phyloP scores from a whole-genome alignment of 192 early-diverging fungal species.

The Coemansia sp. region DNA sequence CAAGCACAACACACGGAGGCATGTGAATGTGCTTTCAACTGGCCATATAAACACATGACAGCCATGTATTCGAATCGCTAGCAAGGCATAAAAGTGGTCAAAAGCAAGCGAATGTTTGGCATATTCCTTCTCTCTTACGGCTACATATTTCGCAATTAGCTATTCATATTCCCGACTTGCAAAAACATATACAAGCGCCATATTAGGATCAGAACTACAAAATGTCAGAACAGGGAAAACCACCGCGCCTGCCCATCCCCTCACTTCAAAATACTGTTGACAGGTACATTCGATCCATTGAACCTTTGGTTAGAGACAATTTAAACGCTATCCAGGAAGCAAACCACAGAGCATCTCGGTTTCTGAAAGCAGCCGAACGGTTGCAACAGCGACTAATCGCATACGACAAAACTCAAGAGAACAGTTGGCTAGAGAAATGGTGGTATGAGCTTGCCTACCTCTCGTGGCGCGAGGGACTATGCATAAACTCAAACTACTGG shows the following conservation, averaged over 20 bases:
- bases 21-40: neutral
- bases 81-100: too few species aligned
- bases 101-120: too few species aligned
- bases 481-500: slow-evolving; percentile 91
- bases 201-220: neutral
- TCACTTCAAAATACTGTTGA: slow-evolving; percentile 58
- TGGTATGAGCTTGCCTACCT: slow-evolving; percentile 75
- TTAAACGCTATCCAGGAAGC: slow-evolving; percentile 49
- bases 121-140: too few species aligned
- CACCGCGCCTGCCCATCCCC: slow-evolving; percentile 68
- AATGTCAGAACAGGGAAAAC: slow-evolving; percentile 24
- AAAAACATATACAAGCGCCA: too few species aligned
- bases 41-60: neutral
- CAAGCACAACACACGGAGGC: neutral
- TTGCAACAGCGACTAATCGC: slow-evolving; percentile 66
- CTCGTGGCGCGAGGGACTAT: slow-evolving; percentile 74
- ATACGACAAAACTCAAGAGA: slow-evolving; percentile 58
- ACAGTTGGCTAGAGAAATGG: slow-evolving; percentile 73
- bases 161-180: too few species aligned
- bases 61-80: neutral
- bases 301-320: slow-evolving; percentile 57
- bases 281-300: slow-evolving; percentile 60
- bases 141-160: too few species aligned
- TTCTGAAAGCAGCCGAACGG: slow-evolving; percentile 48
- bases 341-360: slow-evolving; percentile 54